A percentile compares a stretch with the other conserved stretches of the same genome.
These are phyloP conservation scores for Alternaria consortialis DNA, from an alignment of 2,329 filamentous ascomycete species.

Conservation along the genomic window DNA sequence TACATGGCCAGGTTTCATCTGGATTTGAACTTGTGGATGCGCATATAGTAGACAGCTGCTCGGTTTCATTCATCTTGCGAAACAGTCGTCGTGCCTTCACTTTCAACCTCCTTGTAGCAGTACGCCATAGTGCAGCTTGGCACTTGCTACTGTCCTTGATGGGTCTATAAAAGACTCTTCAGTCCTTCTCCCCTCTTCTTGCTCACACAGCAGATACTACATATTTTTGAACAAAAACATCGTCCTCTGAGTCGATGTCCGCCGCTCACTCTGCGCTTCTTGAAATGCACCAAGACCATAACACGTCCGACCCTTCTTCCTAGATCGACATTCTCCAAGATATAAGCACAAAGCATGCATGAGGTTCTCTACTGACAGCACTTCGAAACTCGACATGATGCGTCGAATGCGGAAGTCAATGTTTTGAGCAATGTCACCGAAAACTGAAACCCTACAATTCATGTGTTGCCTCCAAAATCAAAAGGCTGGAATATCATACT, in stretches of 20 bases:
- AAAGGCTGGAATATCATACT: background rate
- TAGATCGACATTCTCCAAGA: no score
- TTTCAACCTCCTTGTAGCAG: accelerated
- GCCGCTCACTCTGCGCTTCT: no score
- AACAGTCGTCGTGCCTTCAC: background rate
- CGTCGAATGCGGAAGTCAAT: accelerated
- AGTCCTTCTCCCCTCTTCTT: background rate
- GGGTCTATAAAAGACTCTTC: background rate
- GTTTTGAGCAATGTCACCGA: background rate
- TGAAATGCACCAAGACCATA: no score
- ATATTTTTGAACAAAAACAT: no score
- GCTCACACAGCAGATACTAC: no score
- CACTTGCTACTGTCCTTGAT: background rate
- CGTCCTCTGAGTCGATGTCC: no score
- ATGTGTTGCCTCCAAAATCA: background rate
- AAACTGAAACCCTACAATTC: background rate
- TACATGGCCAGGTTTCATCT: no score
- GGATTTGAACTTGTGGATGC: background rate
- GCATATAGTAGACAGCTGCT: background rate
- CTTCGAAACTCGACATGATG: background rate
- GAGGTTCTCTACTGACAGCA: no score
- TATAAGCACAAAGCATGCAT: no score
- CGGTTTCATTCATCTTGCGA: accelerated
- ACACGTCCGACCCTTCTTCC: no score
- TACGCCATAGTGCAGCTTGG: background rate